Base-by-base conservation (phyloP, 495 filamentous ascomycete genomes). In the Mycothermus thermophilus region DNA sequence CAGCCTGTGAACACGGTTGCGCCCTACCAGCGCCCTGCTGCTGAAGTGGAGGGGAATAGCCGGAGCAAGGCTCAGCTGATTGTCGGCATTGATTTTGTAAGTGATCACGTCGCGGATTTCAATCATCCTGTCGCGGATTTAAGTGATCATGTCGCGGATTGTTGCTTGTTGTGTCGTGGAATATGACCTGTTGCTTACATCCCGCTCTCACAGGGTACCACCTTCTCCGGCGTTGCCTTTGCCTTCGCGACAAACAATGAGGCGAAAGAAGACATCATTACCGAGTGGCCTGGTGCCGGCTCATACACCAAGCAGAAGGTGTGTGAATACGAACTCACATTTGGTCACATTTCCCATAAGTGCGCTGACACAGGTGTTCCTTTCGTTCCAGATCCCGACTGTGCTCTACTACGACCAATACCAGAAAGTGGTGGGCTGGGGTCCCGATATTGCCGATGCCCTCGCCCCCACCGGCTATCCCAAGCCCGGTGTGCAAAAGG, bases 41-140 rank as follows among this genome's bases (percentile, higher is more conserved):
- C 78, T 23, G 92, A 95, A 56, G 80, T 94, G 16, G 86, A 94
- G 46, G 85, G 81, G 18, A 79, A 75, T 35, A 83, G 80, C 48
- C 71, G 83, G 49, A 81, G 73, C 52, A 83, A 82, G 56, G 75
- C 79, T 14, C 79, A 83, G 63, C 62, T 84, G 41, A 84, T 84
- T 50, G 79, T 83, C 35, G 79, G 79, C 35, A 83, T 83, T 50
- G 79, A 84, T 50, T 84, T 84, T 64, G 79, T 84, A 60, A 52
- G 79, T 65, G 15, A 11, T 17, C 30, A 20, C 16, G 1, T 15
- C 11, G 13, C 13, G 16, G 9, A 22, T 20, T 4, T 16, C 26
- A 4, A 10, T 35, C 27, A 22, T 24, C 22, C 19, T 12, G 8
- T 9, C 6, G n/a, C 11, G 9, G 8, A 3, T 8, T 11, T 10